These are phyloP conservation scores for Exserohilum rostratum DNA, from an alignment of 2,329 filamentous ascomycete genomes.

Conservation along the genomic window DNA sequence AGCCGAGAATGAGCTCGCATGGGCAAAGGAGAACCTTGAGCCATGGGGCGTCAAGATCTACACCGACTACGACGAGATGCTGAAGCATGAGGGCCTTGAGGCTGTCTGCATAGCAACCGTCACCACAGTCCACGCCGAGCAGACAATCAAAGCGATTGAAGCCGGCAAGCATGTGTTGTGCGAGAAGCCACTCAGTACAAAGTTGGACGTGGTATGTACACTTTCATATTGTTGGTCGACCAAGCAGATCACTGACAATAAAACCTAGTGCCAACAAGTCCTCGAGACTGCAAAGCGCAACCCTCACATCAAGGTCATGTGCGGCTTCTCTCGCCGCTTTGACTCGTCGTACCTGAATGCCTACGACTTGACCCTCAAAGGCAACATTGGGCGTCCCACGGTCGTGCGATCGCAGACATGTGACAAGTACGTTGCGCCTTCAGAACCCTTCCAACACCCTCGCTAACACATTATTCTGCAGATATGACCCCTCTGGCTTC, in stretches of 20 bases:
- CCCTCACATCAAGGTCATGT: conserved; percentile 69
- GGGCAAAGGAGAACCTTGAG: conserved; percentile 58
- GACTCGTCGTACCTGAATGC: conserved; percentile 70
- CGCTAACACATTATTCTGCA: not conserved
- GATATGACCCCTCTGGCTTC: conserved; percentile 66
- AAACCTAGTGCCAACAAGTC: conserved; percentile 60
- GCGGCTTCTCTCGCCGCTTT: conserved; percentile 70
- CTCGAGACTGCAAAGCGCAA: conserved; percentile 60
- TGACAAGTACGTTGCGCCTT: conserved; percentile 55
- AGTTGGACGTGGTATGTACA: conserved; percentile 61
- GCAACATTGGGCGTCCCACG: conserved; percentile 64
- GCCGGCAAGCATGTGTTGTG: conserved; percentile 63
- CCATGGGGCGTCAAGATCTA: conserved; percentile 61
- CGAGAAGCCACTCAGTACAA: conserved; percentile 66
- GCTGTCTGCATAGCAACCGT: conserved; percentile 63
- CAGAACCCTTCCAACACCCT: not conserved
- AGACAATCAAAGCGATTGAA: conserved; percentile 63
- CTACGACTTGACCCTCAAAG: conserved; percentile 57
- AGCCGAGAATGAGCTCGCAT: conserved; percentile 51
- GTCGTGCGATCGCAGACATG: conserved; percentile 70
- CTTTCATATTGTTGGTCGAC: not conserved
- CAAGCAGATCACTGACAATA: not conserved
- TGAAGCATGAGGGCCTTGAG: conserved; percentile 60
- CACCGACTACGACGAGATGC: conserved; percentile 62
- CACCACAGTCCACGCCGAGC: conserved; percentile 62